Evolutionary conservation across 805 yeast species (phyloP).

Genomic region (Debaryomyces maramus): DNA sequence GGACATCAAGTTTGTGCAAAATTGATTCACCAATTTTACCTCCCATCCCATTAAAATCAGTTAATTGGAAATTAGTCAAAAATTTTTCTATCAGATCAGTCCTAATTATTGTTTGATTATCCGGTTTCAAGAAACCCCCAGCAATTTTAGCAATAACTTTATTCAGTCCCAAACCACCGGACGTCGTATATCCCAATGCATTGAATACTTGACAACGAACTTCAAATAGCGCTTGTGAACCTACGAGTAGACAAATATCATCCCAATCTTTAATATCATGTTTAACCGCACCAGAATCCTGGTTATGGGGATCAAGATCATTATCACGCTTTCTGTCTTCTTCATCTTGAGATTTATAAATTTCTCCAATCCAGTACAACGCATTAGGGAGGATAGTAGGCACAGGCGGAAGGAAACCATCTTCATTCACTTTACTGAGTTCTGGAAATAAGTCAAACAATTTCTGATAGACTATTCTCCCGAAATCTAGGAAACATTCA

Average conservation of each 20-base stretch:
- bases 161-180: constrained; percentile 80
- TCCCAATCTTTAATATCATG: constrained; percentile 59
- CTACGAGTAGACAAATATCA: constrained; percentile 68
- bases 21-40: constrained; percentile 79
- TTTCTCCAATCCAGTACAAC: constrained; percentile 33
- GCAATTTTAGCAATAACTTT: constrained; percentile 85
- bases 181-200: constrained; percentile 76
- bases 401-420: constrained; percentile 44
- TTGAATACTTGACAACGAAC: constrained; percentile 54
- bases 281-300: neutral
- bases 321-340: constrained; percentile 5
- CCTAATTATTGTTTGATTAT: constrained; percentile 75
- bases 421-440: constrained; percentile 19
- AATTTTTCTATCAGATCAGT: constrained; percentile 51
- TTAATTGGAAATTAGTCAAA: constrained; percentile 58
- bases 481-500: constrained; percentile 86
- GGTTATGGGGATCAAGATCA: neutral
- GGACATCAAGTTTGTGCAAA: constrained; percentile 49
- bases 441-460: constrained; percentile 50
- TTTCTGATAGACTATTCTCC: constrained; percentile 53
- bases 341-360: constrained; percentile 18
- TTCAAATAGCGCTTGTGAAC: constrained; percentile 56
- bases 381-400: constrained; percentile 35
- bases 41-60: constrained; percentile 87
- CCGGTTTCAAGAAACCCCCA: constrained; percentile 81